These are phyloP conservation scores for Xylaria sp. DNA, from an alignment of 2,329 filamentous ascomycete genomes.

Conservation along the genomic window DNA sequence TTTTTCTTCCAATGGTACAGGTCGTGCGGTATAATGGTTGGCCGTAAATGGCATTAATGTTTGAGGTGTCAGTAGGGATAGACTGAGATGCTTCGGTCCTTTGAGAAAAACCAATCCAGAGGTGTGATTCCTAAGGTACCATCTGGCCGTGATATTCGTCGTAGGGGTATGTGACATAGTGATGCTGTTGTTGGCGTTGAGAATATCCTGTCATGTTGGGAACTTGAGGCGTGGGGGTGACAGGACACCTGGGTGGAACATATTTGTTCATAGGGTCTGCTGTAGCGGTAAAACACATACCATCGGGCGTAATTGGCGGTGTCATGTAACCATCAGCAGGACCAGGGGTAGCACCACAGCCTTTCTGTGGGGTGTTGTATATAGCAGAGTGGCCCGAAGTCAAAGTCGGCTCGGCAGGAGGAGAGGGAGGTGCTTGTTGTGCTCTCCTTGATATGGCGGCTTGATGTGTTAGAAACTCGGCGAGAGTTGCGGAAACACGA, in stretches of 20 bases:
- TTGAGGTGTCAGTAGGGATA: slow-evolving; percentile 15
- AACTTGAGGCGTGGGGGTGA: slow-evolving; percentile 69
- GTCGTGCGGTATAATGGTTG: slow-evolving; percentile 38
- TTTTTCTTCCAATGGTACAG: slow-evolving; percentile 57
- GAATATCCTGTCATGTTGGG: slow-evolving; percentile 52
- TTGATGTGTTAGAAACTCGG: slow-evolving; percentile 70
- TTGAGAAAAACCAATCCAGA: slow-evolving; percentile 12
- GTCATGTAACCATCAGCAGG: slow-evolving; percentile 82
- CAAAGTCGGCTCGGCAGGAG: slow-evolving; percentile 63
- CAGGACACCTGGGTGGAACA: slow-evolving; percentile 67
- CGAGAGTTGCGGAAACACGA: slow-evolving; percentile 65
- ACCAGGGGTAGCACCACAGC: slow-evolving; percentile 69
- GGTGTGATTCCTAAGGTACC: slow-evolving; percentile 43
- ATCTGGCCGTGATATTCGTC: slow-evolving; percentile 53
- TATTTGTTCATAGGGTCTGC: slow-evolving; percentile 59
- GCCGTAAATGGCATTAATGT: slow-evolving; percentile 33
- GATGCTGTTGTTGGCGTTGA: slow-evolving; percentile 57
- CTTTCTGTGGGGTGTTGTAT: slow-evolving; percentile 84
- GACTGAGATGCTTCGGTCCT: background rate
- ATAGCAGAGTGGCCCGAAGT: slow-evolving; percentile 67
- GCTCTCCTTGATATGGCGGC: slow-evolving; percentile 64
- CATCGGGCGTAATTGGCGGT: slow-evolving; percentile 85
- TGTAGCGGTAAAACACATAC: slow-evolving; percentile 62
- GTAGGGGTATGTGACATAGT: slow-evolving; percentile 60
- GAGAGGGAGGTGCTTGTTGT: slow-evolving; percentile 65